Percentiles rank a stretch among this genome's conserved stretches.
Evolutionary conservation across 768 basidiomycete genomes (phyloP).

Genomic region (Lentinula boryana): DNA sequence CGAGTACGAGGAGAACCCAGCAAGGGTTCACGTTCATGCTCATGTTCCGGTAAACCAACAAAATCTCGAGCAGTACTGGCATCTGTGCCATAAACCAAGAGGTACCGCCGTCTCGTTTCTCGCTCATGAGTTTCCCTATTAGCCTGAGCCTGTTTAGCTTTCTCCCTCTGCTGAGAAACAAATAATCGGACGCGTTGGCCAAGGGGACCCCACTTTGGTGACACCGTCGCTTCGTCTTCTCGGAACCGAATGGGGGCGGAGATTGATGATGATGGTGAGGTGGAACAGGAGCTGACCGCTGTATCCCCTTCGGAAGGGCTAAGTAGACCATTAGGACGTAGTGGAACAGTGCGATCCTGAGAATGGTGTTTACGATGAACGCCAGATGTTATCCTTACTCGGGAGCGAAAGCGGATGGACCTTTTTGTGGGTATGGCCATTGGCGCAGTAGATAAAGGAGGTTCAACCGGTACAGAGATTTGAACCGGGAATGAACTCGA

Average conservation of each 20-base stretch:
- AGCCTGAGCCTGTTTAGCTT: background rate
- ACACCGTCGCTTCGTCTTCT: constrained; percentile 34
- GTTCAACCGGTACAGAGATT: background rate
- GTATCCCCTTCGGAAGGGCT: constrained; percentile 26
- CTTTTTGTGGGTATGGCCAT: background rate
- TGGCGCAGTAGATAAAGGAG: background rate
- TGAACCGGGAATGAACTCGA: background rate
- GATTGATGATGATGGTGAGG: constrained; percentile 74
- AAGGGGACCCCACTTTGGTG: constrained; percentile 55
- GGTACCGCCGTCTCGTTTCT: background rate
- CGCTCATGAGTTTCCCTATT: background rate
- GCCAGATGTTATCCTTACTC: constrained; percentile 75
- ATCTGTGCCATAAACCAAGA: background rate
- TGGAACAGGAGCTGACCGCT: constrained; percentile 23
- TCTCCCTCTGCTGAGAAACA: constrained; percentile 1
- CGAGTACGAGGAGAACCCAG: constrained; percentile 2
- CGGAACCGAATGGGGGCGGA: constrained; percentile 71
- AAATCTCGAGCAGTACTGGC: background rate
- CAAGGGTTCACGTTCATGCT: constrained; percentile 14
- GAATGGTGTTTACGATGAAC: constrained; percentile 38
- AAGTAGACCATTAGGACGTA: constrained; percentile 8
- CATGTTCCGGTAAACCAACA: constrained; percentile 7
- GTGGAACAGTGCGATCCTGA: constrained; percentile 17
- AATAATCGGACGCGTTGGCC: constrained; percentile 47
- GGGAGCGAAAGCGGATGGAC: constrained; percentile 52